Conservation (phyloP, 2,329 filamentous ascomycete species). For the Calonectria pseudoreteaudii region DNA sequence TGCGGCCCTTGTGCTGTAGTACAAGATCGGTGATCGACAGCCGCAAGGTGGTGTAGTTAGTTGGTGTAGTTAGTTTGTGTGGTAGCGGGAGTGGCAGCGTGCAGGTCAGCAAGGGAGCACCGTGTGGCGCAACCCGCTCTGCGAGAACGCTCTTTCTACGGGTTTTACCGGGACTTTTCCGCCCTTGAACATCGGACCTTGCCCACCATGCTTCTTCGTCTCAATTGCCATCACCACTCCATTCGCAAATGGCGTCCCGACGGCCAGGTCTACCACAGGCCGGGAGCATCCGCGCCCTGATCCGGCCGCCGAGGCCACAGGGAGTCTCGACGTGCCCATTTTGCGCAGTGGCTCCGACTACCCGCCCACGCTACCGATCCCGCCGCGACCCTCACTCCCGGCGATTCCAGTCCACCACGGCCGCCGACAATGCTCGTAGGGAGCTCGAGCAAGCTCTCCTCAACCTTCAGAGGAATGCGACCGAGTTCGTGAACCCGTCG, state of each 20-base stretch:
- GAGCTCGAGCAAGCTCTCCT: conserved; percentile 71
- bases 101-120: background rate
- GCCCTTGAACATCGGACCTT: conserved; percentile 34
- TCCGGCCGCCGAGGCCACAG: conserved; percentile 27
- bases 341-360: conserved; percentile 43
- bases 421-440: conserved; percentile 52
- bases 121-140: background rate
- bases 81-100: background rate
- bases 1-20: background rate
- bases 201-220: conserved; percentile 26
- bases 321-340: conserved; percentile 45
- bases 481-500: conserved; percentile 74
- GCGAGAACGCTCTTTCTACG: conserved; percentile 13
- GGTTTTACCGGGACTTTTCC: conserved; percentile 45
- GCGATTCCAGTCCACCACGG: conserved; percentile 44
- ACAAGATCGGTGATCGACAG: background rate
- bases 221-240: conserved; percentile 33
- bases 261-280: conserved; percentile 43
- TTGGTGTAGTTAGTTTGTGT: background rate
- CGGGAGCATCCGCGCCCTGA: conserved; percentile 43
- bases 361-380: conserved; percentile 34
- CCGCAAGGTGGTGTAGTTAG: background rate
- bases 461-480: conserved; percentile 70
- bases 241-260: conserved; percentile 46
- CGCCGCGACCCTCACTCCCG: conserved; percentile 39